Evolutionary conservation across 2,329 filamentous ascomycete genomes (phyloP), one percentile per base, ranked within the genome.

Genomic region (Boeremia exigua): DNA sequence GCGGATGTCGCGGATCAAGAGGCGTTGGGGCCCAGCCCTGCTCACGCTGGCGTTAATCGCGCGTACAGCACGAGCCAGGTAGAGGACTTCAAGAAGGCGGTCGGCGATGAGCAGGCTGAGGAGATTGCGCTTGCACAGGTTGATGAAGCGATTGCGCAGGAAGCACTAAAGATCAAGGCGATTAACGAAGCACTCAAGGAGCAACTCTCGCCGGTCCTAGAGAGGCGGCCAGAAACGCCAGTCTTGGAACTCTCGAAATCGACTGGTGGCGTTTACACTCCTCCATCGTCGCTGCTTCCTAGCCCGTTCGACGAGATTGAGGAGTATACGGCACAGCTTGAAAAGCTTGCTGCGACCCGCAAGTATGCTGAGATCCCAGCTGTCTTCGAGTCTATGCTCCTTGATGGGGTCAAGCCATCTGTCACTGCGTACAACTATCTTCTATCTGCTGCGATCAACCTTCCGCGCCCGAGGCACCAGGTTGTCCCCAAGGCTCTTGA

Each of bases 371-470:
- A 97, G 73, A 95, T 99, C 40, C 94, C 94, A 0, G 87, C 88
- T 34, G 87, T 95, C 4, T 99, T 99, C 73, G 91, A 97, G 81
- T 86, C 88, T 27, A 91, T 98, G 87, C 84, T 98, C 60, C 87
- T 88, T 42, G 89, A 90, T 61, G 90, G 91, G 42, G 84, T 96
- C 58, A 87, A 87, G 69, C 95, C 95, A 32, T 90, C 89, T 6
- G 86, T 91, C 43, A 83, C 86, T 42, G 90, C 94, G n/a, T 99
- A 99, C 82, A 97, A 97, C 73, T 90, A 92, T 45, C 83, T 99
- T 39, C 81, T 99, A 38, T 83, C 88, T 67, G 91, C 95, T 6
- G 92, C 92, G 12, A 91, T 97, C 59, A 84, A 91, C 65, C 84
- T 97, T 15, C 91, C 93, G 7, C 82, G 83, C 23, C 88, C 91